Conservation (phyloP, 768 basidiomycete genomes). For the Calvatia gigantea region DNA sequence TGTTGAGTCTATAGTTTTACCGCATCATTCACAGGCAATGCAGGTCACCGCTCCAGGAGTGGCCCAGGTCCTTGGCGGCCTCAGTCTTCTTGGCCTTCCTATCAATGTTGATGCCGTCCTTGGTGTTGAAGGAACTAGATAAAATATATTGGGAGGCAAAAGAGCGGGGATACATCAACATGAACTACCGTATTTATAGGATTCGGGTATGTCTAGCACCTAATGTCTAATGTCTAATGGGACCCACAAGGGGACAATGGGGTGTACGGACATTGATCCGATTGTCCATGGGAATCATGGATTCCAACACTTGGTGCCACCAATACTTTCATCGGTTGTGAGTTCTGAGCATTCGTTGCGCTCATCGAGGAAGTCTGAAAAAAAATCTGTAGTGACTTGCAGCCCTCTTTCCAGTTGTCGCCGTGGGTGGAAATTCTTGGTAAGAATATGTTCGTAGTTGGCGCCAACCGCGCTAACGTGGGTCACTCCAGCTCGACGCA, state of each 20-base stretch:
- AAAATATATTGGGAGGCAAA: too few relatives aligned
- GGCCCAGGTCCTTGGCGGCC: background rate
- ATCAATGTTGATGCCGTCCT: background rate
- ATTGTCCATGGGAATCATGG: too few relatives aligned
- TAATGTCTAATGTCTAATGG: too few relatives aligned
- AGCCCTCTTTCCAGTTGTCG: background rate
- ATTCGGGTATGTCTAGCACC: too few relatives aligned
- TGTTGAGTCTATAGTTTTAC: background rate
- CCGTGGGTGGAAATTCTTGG: conserved; percentile 1
- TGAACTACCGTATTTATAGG: too few relatives aligned
- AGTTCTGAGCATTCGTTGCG: background rate
- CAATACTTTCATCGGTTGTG: conserved; percentile 5
- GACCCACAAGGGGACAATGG: too few relatives aligned
- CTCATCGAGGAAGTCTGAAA: background rate
- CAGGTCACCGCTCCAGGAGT: background rate
- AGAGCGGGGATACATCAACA: too few relatives aligned
- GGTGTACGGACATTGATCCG: too few relatives aligned
- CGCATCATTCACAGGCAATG: background rate
- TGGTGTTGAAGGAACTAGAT: too few relatives aligned
- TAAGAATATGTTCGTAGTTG: background rate
- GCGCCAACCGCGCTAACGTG: background rate
- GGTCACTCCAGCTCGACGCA: background rate
- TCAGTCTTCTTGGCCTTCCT: background rate
- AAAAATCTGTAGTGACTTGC: background rate
- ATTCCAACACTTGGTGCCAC: too few relatives aligned